phyloP scores from a whole-genome alignment of 257 asterid genomes.

The Verbena officinalis region DNA sequence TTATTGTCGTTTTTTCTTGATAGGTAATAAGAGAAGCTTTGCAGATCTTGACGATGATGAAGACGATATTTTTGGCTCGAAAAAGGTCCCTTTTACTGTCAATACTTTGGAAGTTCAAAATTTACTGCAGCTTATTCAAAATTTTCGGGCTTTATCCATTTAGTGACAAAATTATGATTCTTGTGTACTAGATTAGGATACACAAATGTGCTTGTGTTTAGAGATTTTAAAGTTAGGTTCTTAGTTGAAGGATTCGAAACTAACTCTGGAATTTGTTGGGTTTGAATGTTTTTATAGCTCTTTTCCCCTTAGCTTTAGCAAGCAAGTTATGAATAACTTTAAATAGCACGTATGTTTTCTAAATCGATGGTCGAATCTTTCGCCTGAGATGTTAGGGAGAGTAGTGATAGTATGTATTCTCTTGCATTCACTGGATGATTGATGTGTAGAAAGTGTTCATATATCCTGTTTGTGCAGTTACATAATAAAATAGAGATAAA shows the following conservation, averaged over 20 bases:
- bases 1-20: constrained; percentile 17
- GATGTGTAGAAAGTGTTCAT: background rate
- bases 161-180: background rate
- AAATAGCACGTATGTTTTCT: background rate
- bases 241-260: background rate
- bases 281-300: background rate
- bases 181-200: background rate
- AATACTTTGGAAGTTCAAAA: background rate
- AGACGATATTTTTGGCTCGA: constrained; percentile 88
- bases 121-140: background rate
- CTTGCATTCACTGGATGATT: background rate
- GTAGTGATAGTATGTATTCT: constrained; percentile 2
- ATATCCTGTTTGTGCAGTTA: background rate
- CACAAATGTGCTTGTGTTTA: background rate
- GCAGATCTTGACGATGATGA: constrained; percentile 91
- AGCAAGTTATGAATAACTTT: background rate
- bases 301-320: background rate
- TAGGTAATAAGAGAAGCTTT: constrained; percentile 78
- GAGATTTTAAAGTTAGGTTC: background rate
- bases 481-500: background rate
- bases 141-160: background rate
- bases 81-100: constrained; percentile 51
- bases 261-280: background rate
- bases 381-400: background rate
- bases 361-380: background rate